These are phyloP conservation scores for Prunus persica DNA, from an alignment of 306 rosid genomes.

Conservation along the genomic window DNA sequence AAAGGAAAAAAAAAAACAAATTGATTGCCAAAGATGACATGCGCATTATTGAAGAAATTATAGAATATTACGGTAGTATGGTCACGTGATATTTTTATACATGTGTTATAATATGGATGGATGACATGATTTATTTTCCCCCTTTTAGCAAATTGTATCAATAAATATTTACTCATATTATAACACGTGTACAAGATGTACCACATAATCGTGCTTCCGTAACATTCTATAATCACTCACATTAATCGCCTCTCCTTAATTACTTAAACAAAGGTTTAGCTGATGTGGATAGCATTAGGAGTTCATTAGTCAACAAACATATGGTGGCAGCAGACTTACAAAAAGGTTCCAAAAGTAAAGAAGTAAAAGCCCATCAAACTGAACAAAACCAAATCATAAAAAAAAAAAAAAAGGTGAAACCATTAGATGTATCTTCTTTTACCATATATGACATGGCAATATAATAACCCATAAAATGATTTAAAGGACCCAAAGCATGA, in stretches of 20 bases:
- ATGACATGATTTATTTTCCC: no score
- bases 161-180: no score
- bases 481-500: slow-evolving; percentile 21
- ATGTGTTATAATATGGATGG: no score
- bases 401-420: background rate
- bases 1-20: background rate
- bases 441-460: background rate
- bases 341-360: slow-evolving; percentile 15
- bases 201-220: no score
- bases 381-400: background rate
- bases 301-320: slow-evolving; percentile 23
- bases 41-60: slow-evolving; percentile 3
- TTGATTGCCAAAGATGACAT: slow-evolving; percentile 16
- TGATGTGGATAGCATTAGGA: slow-evolving; percentile 32
- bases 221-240: background rate
- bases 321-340: slow-evolving; percentile 10
- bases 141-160: no score
- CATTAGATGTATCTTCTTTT: background rate
- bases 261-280: slow-evolving; percentile 21
- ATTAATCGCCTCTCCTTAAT: slow-evolving; percentile 11
- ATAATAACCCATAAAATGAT: slow-evolving; percentile 1
- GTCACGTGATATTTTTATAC: no score
- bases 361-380: slow-evolving; percentile 24
- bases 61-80: no score
- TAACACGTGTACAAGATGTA: no score